Conservation (phyloP, 768 basidiomycete genomes). For the Leucosporidium scottii region DNA sequence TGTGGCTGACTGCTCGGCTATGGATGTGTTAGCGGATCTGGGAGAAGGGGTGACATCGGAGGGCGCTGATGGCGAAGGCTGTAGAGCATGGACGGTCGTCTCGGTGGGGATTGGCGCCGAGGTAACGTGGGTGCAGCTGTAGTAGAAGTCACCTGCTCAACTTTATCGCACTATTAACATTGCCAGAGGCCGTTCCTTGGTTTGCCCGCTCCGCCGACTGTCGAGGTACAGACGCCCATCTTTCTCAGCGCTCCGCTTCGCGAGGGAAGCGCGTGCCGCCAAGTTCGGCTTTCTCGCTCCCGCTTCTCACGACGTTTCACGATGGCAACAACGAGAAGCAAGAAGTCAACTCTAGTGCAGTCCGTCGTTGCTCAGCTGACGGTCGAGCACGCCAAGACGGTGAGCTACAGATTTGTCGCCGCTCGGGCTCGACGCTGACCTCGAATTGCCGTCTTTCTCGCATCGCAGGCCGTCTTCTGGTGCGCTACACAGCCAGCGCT, state of each 20-base stretch:
- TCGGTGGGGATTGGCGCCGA: not conserved
- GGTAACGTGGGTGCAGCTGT: not conserved
- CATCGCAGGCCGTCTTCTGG: constrained; percentile 28
- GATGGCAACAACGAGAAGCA: no score
- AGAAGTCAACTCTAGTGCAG: no score
- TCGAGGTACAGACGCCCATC: no score
- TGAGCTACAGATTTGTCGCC: not conserved
- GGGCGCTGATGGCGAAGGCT: not conserved
- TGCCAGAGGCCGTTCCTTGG: no score
- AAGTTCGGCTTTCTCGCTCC: no score
- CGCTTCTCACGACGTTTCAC: no score
- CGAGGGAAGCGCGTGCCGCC: no score
- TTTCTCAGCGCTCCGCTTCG: no score
- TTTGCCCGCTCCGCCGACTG: no score
- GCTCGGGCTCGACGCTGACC: not conserved
- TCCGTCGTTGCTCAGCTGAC: not conserved
- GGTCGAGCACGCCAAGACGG: constrained; percentile 6
- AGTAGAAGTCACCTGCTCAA: no score
- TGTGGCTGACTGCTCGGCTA: not conserved
- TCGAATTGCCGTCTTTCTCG: not conserved
- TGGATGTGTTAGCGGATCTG: not conserved
- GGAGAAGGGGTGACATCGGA: no score
- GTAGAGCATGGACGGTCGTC: not conserved
- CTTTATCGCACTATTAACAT: no score
- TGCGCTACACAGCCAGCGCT: not conserved